Evolutionary conservation across 106 monocot genomes (phyloP).

Genomic region (Chionographis japonica): DNA sequence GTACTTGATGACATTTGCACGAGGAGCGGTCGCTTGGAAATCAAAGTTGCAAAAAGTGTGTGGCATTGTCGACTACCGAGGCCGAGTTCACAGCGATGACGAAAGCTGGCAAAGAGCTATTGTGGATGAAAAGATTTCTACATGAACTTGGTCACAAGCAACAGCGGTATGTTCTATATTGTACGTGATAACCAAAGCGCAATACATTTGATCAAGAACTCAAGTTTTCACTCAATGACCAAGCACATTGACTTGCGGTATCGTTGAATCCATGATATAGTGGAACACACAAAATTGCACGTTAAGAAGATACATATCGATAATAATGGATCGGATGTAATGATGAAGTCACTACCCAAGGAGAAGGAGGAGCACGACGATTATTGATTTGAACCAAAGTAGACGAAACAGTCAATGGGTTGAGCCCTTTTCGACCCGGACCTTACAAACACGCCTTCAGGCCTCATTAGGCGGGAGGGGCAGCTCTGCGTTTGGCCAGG

Average conservation of each 20-base stretch:
- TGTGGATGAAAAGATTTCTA: background rate
- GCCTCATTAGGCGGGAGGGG: too few species aligned
- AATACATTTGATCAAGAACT: slow-evolving; percentile 1
- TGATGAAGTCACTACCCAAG: background rate
- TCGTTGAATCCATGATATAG: background rate
- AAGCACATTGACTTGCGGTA: background rate
- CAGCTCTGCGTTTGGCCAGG: too few species aligned
- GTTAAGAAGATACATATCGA: background rate
- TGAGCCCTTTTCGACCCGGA: too few species aligned
- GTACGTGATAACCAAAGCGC: slow-evolving; percentile 5
- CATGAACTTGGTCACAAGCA: background rate
- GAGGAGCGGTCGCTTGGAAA: too few species aligned
- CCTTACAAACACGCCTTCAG: too few species aligned
- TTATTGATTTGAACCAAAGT: too few species aligned
- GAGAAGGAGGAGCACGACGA: background rate
- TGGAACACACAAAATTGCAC: background rate
- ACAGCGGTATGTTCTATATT: background rate
- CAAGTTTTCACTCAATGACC: background rate
- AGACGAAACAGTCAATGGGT: too few species aligned
- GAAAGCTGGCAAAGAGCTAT: background rate
- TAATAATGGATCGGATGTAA: background rate
- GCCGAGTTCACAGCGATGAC: background rate
- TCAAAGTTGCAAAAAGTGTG: too few species aligned
- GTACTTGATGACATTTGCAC: too few species aligned
- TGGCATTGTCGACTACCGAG: background rate